Percentiles rank a stretch among this genome's conserved stretches.
Evolutionary conservation across 2,329 filamentous ascomycete genomes (phyloP).

Genomic region (Fusarium goolgardi): DNA sequence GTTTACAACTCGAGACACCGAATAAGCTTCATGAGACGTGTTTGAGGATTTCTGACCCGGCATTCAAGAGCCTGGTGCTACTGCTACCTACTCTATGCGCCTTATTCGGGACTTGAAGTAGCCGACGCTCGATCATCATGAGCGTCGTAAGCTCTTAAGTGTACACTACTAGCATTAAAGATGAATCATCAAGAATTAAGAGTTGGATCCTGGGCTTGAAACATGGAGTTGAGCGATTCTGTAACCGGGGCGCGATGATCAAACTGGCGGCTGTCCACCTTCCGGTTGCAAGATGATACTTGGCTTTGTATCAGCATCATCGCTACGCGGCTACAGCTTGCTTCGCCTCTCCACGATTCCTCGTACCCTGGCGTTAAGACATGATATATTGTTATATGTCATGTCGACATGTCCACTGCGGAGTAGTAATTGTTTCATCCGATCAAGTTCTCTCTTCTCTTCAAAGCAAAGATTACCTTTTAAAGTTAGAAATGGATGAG

Average conservation of each 20-base stretch:
- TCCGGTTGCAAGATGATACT: slow-evolving; percentile 39
- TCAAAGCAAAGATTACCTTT: slow-evolving; percentile 6
- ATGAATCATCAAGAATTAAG: slow-evolving; percentile 13
- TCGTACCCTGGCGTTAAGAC: not conserved
- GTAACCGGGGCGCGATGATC: slow-evolving; percentile 36
- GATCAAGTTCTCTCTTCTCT: slow-evolving; percentile 1
- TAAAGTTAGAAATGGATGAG: not conserved
- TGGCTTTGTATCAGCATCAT: slow-evolving; percentile 25
- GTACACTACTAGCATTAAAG: not conserved
- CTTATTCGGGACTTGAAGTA: slow-evolving; percentile 10
- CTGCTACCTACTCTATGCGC: not conserved
- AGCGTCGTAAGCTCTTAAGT: not conserved
- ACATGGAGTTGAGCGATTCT: slow-evolving; percentile 16
- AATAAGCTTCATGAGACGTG: slow-evolving; percentile 28
- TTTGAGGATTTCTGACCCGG: slow-evolving; percentile 9
- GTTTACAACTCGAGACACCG: slow-evolving; percentile 26
- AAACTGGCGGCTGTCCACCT: slow-evolving; percentile 31
- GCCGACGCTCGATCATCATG: not conserved
- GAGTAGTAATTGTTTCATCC: slow-evolving; percentile 6
- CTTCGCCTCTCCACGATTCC: slow-evolving; percentile 4
- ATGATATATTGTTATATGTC: not conserved
- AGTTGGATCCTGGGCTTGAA: slow-evolving; percentile 21
- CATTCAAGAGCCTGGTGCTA: not conserved
- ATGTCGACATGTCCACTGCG: not conserved
- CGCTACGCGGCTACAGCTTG: not conserved